Conservation (phyloP, 1,284 basidiomycete genomes). For the Ustilago loliicola region DNA sequence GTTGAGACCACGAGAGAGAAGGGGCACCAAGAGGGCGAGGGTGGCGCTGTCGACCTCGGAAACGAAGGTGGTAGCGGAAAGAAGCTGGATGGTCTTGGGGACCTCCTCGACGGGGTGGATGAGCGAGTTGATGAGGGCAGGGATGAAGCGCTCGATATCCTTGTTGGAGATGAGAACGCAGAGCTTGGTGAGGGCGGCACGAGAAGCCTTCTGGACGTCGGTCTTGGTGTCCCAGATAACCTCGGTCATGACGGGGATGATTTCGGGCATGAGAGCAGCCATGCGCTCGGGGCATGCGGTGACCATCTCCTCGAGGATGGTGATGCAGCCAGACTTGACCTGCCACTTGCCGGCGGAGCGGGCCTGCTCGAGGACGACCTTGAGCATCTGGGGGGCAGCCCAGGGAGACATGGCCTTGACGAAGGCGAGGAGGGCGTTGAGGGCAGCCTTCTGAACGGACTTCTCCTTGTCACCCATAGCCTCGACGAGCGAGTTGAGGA, state of each 20-base stretch:
- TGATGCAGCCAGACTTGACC: slow-evolving; percentile 91
- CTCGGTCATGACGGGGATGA: slow-evolving; percentile 93
- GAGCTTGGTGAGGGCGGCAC: slow-evolving; percentile 88
- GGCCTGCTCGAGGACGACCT: slow-evolving; percentile 91
- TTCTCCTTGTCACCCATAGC: slow-evolving; percentile 92
- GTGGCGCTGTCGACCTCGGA: slow-evolving; percentile 99
- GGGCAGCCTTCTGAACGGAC: slow-evolving; percentile 83
- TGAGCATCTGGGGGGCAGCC: slow-evolving; percentile 87
- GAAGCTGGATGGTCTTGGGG: slow-evolving; percentile 92
- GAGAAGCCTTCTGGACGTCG: slow-evolving; percentile 99
- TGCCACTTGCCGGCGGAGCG: slow-evolving; percentile 99
- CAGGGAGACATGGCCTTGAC: slow-evolving; percentile 89
- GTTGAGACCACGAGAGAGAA: slow-evolving; percentile 90
- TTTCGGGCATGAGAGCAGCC: slow-evolving; percentile 92
- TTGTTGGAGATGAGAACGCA: slow-evolving; percentile 86
- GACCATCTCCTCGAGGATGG: slow-evolving; percentile 91
- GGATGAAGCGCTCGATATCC: slow-evolving; percentile 85
- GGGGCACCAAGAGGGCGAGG: slow-evolving; percentile 98
- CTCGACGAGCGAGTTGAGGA: slow-evolving; percentile 89
- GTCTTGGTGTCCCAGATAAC: slow-evolving; percentile 99
- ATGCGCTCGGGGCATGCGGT: slow-evolving; percentile 85
- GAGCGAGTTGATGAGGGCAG: slow-evolving; percentile 94
- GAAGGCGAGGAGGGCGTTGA: slow-evolving; percentile 85
- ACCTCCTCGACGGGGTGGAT: slow-evolving; percentile 99
- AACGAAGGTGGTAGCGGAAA: slow-evolving; percentile 99